phyloP scores from a whole-genome alignment of 805 yeast genomes.

The Candida coquimbonensis region DNA sequence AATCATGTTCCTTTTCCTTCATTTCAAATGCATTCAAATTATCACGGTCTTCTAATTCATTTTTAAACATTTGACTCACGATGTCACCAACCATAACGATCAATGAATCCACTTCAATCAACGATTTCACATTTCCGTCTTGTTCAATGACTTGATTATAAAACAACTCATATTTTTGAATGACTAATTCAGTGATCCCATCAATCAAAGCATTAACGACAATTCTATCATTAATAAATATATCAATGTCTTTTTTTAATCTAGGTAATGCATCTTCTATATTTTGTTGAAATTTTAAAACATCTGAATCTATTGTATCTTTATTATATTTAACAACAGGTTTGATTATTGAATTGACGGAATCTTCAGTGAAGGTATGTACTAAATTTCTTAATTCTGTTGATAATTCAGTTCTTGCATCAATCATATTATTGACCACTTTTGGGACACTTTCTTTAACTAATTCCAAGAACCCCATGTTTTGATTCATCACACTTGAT shows the following conservation, averaged over 20 bases:
- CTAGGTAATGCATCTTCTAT: slow-evolving; percentile 51
- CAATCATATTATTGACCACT: slow-evolving; percentile 75
- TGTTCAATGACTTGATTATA: slow-evolving; percentile 27
- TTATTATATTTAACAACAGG: slow-evolving; percentile 30
- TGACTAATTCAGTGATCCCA: slow-evolving; percentile 56
- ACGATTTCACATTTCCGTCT: slow-evolving; percentile 30
- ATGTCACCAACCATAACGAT: slow-evolving; percentile 38
- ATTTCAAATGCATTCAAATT: not conserved
- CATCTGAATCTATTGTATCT: slow-evolving; percentile 24
- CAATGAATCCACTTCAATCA: slow-evolving; percentile 62
- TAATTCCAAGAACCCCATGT: slow-evolving; percentile 32
- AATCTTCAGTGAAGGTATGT: slow-evolving; percentile 57
- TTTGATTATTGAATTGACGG: slow-evolving; percentile 40
- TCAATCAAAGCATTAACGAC: slow-evolving; percentile 49
- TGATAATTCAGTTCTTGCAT: slow-evolving; percentile 68
- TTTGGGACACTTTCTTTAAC: slow-evolving; percentile 70
- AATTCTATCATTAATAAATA: slow-evolving; percentile 50
- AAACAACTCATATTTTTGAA: slow-evolving; percentile 50
- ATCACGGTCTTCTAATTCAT: slow-evolving; percentile 11
- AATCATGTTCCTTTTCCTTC: not conserved
- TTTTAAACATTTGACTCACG: slow-evolving; percentile 26
- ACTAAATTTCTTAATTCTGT: slow-evolving; percentile 65
- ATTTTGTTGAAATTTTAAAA: slow-evolving; percentile 38
- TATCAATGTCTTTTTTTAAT: slow-evolving; percentile 41
- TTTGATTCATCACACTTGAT: slow-evolving; percentile 15